Base-by-base conservation (phyloP, 176 grass and related monocot genomes). In the Stipa capillata region DNA sequence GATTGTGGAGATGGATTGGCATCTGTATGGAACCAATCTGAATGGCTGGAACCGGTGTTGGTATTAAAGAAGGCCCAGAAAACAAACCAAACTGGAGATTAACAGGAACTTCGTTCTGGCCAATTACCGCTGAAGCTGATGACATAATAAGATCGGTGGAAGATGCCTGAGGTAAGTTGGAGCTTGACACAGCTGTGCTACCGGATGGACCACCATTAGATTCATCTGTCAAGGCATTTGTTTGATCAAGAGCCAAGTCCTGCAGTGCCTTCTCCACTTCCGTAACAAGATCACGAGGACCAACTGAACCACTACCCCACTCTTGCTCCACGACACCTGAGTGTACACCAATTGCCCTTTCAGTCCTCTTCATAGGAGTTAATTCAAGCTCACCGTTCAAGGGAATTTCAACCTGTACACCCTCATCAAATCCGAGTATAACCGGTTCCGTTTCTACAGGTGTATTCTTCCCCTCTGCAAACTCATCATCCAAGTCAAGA, bases 21-120 rank as follows among this genome's bases (percentile, higher is more conserved):
- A 98, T 98, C 61, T 98, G 96, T 82, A 98, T 93, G 21, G 96
- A 98, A 82, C 96, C 96, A 87, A 98, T 95, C 79, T 98, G 92
- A 87, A 98, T 98, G 59, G 92, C 92, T 83, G 85, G 92, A 87
- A 94, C 79, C 16, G 84, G 86, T 75, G 96, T 90, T 69, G 96
- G 96, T 71, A 98, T 93, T 67, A 98, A 79, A 86, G 96, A 89
- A 85, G 96, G 90, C 45, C 92, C 81, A 90, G 92, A 89, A 91
- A 98, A 98, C 78, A 98, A 81, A 77, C 96, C 96, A 79, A 98
- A 91, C 76, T 92, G 96, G 65, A 93, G 90, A 47, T 63, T 88
- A 81, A 91, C 58, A 85, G 90, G 92, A 45, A 86, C 80, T 74
- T 95, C 85, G 63, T 62, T 84, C 85, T 57, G 90, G 72, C 78